Base-by-base conservation (phyloP, 306 rosid species). In the Cajanus cajan region DNA sequence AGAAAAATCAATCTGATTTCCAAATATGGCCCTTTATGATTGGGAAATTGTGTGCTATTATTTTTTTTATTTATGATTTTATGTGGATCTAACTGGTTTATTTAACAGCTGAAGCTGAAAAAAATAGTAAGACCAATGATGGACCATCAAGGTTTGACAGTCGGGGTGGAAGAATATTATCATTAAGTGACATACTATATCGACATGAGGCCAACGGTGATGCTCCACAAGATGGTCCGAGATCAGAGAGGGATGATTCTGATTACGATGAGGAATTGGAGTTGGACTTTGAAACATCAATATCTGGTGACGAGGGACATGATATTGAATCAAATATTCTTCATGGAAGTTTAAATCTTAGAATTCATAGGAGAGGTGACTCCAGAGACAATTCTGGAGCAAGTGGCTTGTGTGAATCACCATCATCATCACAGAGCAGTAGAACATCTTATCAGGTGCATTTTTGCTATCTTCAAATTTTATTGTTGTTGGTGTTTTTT, bases 261-360 rank as follows among this genome's bases (percentile, higher is more conserved):
- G 99, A 95, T 83, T 89, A 89, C 34, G 98, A 93, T 18, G 99
- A 93, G 82, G 98, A 91, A 79, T 69, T 95, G 82, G 99, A 95
- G 77, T 78, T 93, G 85, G 98, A 91, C 86, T 89, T 95, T 75
- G 97, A 95, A 82, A 91, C 99, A 31, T 93, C 96, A 8, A 48
- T 93, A 25, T 95, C 94, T 18, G 97, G 91, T 80, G 98, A 95
- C 33, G 99, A 95, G 82, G 93, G 75, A 37, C 94, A 78, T 75
- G 98, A 91, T 74, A 78, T 68, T 45, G 99, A 93, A 52, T 83
- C 97, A 75, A 91, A 91, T 77, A 62, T 90, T 90, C 85, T 88
- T 79, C 97, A 88, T 69, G 94, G 98, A 86, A 92, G 97, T 75
- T 85, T 92, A 82, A 95, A 92, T 88, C 84, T 93, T 78, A 90